phyloP scores from a whole-genome alignment of 768 basidiomycete species.

The Termitomyces sp. region DNA sequence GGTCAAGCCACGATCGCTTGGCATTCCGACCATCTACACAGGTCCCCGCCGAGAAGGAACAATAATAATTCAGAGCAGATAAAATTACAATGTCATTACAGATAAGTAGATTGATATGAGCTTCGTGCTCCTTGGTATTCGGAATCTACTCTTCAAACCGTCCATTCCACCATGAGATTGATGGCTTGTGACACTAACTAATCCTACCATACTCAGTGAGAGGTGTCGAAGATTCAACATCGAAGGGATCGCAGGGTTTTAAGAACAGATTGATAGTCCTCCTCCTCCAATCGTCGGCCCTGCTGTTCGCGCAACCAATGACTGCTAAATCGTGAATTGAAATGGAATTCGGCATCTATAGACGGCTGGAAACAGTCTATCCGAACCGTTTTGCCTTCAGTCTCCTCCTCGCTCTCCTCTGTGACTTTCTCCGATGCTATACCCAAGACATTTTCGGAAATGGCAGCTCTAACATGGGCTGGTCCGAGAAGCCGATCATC shows the following conservation, averaged over 20 bases:
- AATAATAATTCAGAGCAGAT: no score
- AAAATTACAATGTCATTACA: no score
- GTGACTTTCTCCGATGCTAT: not conserved
- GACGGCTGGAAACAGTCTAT: constrained; percentile 12
- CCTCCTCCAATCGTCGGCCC: constrained; percentile 29
- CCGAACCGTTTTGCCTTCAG: constrained; percentile 11
- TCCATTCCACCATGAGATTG: no score
- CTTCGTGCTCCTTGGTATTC: not conserved
- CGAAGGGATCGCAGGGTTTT: constrained; percentile 28
- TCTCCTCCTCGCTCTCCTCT: constrained; percentile 12
- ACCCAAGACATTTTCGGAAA: not conserved
- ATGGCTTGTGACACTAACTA: no score
- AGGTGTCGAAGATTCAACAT: not conserved
- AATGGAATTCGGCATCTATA: constrained; percentile 11
- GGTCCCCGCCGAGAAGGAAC: no score
- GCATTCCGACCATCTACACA: no score
- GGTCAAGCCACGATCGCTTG: no score
- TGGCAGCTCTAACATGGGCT: not conserved
- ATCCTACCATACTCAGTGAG: not conserved
- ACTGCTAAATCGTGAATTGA: constrained; percentile 27
- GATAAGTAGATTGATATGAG: not conserved
- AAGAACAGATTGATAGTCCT: constrained; percentile 28
- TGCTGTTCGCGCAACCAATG: constrained; percentile 36
- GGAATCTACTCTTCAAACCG: not conserved
- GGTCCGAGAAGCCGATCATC: not conserved